Evolutionary conservation across 345 rosid species (phyloP), one percentile per base, ranked within the genome.

Genomic region (Dimocarpus longan): DNA sequence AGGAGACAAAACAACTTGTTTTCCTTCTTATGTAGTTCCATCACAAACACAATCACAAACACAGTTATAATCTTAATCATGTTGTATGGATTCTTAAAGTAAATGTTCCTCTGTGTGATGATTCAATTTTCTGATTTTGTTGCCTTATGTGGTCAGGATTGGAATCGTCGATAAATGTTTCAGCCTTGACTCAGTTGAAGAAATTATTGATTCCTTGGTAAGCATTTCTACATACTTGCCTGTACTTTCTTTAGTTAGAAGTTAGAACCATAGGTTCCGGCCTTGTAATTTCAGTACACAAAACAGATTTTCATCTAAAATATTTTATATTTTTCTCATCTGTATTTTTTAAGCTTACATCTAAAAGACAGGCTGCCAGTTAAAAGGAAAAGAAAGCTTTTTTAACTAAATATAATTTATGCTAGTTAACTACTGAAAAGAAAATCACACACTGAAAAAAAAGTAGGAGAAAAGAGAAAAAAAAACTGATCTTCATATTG

Each of bases 151-250:
- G 40, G 40, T 13, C 80, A 96, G 99, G 93, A 86, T 90, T 26
- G 90, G 86, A 66, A 69, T 82, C 77, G 81, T 96, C 72, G 97
- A 91, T 66, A 90, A 83, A 80, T 96, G 98, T 84, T 96, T 96
- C 63, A n/a, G 92, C 82, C 90, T 82, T 76, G 91, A 89, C 76
- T 88, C 99, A 3, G 93, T 93, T 19, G 99, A 94, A 90, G 98
- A 93, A 86, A 94, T 96, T 56, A 83, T 91, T 64, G 91, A 90
- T 83, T 84, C 91, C 66, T 84, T 95, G 90, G 98, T 95, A 86
- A 87, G 90, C 68, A 69, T 75, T 66, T 26, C 13, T 13, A 22
- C 15, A 40, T 24, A 24, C 18, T 24, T 4, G 10, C 26, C 19
- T 68, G 12, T 42, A 11, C 11, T 15, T 57, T 68, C 10, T 15